Evolutionary conservation across 176 grass and related monocot species (phyloP).

Genomic region (Aegilops bicornis): DNA sequence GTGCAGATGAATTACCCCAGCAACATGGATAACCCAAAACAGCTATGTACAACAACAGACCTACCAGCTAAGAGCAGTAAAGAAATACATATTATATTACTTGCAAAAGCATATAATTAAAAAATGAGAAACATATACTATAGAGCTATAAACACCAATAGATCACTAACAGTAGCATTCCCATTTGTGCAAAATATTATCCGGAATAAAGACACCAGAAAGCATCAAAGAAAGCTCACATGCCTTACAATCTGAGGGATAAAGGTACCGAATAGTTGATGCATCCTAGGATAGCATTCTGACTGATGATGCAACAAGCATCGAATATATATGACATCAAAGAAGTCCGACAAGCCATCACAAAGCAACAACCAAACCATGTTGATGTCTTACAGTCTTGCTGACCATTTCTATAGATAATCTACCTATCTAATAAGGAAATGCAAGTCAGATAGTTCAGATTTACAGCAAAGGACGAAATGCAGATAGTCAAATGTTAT

Average conservation of each 20-base stretch:
- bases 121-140: no score
- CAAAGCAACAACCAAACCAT: neutral
- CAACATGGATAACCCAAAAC: neutral
- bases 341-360: neutral
- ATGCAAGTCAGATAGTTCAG: neutral
- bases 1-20: neutral
- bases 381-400: neutral
- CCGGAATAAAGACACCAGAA: neutral
- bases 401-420: neutral
- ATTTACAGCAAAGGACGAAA: neutral
- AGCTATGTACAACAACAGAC: neutral
- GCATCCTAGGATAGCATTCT: neutral
- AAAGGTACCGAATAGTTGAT: neutral
- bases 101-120: neutral
- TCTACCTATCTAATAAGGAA: neutral
- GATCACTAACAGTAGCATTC: no score
- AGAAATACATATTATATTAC: neutral
- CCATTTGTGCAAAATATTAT: neutral
- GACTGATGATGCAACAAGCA: neutral
- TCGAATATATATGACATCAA: neutral
- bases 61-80: neutral
- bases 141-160: no score
- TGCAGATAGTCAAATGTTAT: neutral
- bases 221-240: neutral
- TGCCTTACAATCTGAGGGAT: neutral